Conservation (phyloP, 2,329 filamentous ascomycete species). For the Chrysoporthe deuterocubensis region DNA sequence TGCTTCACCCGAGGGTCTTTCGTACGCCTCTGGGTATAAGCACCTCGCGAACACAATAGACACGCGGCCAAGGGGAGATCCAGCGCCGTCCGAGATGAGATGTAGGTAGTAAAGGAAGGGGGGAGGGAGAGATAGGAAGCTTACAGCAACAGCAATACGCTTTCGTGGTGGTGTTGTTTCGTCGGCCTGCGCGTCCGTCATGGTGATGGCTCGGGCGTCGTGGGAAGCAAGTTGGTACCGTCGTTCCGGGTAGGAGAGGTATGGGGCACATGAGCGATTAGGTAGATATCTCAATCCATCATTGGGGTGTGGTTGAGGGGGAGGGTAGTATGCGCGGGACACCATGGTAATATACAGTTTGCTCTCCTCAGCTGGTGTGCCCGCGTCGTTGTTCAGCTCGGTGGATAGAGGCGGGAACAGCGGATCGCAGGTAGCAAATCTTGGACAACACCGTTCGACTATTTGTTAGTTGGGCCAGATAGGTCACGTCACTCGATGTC, state of each 20-base stretch:
- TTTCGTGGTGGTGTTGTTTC: constrained; percentile 55
- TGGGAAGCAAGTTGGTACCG: constrained; percentile 43
- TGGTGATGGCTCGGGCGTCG: constrained; percentile 42
- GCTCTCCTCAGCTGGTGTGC: not conserved
- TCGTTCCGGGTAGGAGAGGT: constrained; percentile 42
- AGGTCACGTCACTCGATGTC: constrained; percentile 24
- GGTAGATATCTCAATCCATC: constrained; percentile 44
- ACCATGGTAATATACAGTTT: constrained; percentile 43
- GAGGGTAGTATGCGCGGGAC: constrained; percentile 44
- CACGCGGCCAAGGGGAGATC: not conserved
- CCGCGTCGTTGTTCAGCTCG: constrained; percentile 8
- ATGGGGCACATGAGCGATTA: constrained; percentile 44
- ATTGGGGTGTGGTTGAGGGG: constrained; percentile 30
- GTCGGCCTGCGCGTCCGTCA: constrained; percentile 47
- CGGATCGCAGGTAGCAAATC: constrained; percentile 10
- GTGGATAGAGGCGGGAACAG: not conserved
- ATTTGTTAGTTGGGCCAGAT: constrained; percentile 18
- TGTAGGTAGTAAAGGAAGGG: not conserved
- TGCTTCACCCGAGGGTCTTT: not conserved
- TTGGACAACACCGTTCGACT: constrained; percentile 9
- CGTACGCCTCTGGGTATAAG: not conserved
- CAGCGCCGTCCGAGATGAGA: not conserved
- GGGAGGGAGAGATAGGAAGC: constrained; percentile 31
- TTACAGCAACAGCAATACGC: constrained; percentile 63
- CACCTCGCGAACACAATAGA: not conserved